These are phyloP conservation scores for Picochlorum sp. DNA, from an alignment of 139 green algal species.

Conservation along the genomic window DNA sequence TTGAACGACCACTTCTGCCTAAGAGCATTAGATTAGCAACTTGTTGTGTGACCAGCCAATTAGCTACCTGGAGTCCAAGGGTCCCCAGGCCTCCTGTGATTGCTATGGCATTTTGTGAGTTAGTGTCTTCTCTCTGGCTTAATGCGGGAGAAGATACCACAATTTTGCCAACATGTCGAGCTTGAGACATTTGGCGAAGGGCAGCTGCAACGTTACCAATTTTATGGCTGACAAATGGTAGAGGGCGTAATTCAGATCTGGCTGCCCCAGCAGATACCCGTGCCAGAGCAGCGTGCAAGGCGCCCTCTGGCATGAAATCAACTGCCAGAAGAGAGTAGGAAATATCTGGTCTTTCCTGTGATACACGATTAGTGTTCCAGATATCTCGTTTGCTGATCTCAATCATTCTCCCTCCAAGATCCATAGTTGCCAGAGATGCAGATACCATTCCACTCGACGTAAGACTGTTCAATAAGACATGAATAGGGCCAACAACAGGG, in stretches of 20 bases:
- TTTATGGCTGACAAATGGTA: conserved; percentile 32
- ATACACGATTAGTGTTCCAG: conserved; percentile 35
- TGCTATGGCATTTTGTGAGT: neutral
- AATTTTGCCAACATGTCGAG: conserved; percentile 75
- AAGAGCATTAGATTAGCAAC: conserved; percentile 15
- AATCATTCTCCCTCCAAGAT: conserved; percentile 42
- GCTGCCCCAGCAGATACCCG: conserved; percentile 26
- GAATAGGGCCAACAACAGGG: conserved; percentile 30
- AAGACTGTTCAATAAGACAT: conserved; percentile 72
- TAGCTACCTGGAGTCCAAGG: conserved; percentile 38
- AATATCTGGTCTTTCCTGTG: conserved; percentile 67
- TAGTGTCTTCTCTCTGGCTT: neutral
- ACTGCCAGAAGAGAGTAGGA: conserved; percentile 63
- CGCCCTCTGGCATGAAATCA: conserved; percentile 66
- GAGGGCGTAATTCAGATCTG: conserved; percentile 25
- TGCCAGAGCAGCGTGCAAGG: conserved; percentile 30
- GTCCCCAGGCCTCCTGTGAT: conserved; percentile 33
- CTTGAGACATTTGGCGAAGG: conserved; percentile 70
- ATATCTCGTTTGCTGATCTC: conserved; percentile 83
- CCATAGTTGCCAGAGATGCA: conserved; percentile 48
- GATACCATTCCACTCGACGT: conserved; percentile 77
- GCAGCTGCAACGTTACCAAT: conserved; percentile 37
- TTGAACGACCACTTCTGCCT: conserved; percentile 21
- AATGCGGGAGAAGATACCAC: conserved; percentile 43
- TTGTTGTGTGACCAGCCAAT: conserved; percentile 41